A percentile compares a stretch with the other conserved stretches of the same genome.
These are phyloP conservation scores for Aspergillus spinulosporus DNA, from an alignment of 2,329 filamentous ascomycete species.

Conservation along the genomic window DNA sequence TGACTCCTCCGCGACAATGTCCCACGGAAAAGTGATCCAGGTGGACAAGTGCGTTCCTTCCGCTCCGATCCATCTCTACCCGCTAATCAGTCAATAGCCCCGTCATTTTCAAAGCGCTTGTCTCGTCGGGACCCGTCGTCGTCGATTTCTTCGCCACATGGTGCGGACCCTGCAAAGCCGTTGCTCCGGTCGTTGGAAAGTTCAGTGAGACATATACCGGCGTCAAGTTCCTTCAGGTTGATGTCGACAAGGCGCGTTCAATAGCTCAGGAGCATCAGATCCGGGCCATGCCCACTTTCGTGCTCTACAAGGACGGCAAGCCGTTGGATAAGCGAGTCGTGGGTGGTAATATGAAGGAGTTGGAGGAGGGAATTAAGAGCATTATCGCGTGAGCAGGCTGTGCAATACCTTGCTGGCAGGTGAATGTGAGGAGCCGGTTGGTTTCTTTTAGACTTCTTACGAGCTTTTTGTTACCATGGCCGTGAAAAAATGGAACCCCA, in stretches of 20 bases:
- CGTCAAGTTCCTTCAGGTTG: slow-evolving; percentile 56
- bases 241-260: slow-evolving; percentile 55
- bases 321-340: slow-evolving; percentile 31
- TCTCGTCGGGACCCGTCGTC: slow-evolving; percentile 53
- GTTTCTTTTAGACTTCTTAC: no score
- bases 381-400: slow-evolving; percentile 19
- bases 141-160: slow-evolving; percentile 58
- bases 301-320: slow-evolving; percentile 43
- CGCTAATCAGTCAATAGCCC: slow-evolving; percentile 39
- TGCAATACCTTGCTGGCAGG: neutral
- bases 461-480: no score
- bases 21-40: slow-evolving; percentile 39
- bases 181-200: slow-evolving; percentile 54
- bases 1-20: slow-evolving; percentile 26
- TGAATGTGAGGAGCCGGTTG: no score
- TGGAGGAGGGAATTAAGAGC: slow-evolving; percentile 31
- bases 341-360: slow-evolving; percentile 31
- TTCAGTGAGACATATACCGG: slow-evolving; percentile 53
- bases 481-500: no score
- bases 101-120: slow-evolving; percentile 58
- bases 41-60: slow-evolving; percentile 36
- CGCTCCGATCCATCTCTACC: neutral
- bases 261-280: slow-evolving; percentile 53
- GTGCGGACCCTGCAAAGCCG: slow-evolving; percentile 59
- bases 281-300: slow-evolving; percentile 48